Base-by-base conservation (phyloP, 192 early-diverging fungal genomes). In the Mortierella claussenii region DNA sequence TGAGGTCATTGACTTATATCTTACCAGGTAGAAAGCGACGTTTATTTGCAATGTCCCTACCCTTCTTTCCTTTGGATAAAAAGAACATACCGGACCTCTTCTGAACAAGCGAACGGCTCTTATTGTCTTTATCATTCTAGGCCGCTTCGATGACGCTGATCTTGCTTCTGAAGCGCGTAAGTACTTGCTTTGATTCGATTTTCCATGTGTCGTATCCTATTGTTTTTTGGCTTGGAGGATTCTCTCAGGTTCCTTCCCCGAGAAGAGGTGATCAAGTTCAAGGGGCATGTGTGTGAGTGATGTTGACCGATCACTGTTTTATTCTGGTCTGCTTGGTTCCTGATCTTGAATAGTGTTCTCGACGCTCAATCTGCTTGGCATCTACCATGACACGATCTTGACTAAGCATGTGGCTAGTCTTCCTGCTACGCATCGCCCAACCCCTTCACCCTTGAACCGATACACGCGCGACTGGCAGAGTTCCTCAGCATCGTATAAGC, bases 61-160 rank as follows among this genome's bases (percentile, higher is more conserved):
- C n/a, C n/a, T n/a, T n/a, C n/a, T n/a, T n/a, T n/a, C n/a, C n/a
- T n/a, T n/a, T n/a, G n/a, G n/a, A n/a, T n/a, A n/a, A n/a, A n/a
- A n/a, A n/a, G n/a, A n/a, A n/a, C n/a, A n/a, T n/a, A n/a, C n/a
- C n/a, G n/a, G n/a, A n/a, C n/a, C n/a, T n/a, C 37, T 40, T 13
- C 20, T n/a, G 6, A 21, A 48, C 0, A 48, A 17, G 17, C 17
- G 21, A 9, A 48, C 5, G 20, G 50, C 51, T 43, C 42, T 15
- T 43, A 18, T n/a, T 46, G 17, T 54, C 23, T 45, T 20, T 0
- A 26, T 31, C 4, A 17, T 50, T 36, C 43, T 78, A 92, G 94
- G 96, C 50, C 91, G 97, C 12, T 98, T 98, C 78, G 88, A 90
- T 34, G 92, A 97, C 75, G 88, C 95, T 18, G 97, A 98, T 69